These are phyloP conservation scores for Globisporangium echinulatum DNA, from an alignment of 352 stramenopile genomes.

Conservation along the genomic window DNA sequence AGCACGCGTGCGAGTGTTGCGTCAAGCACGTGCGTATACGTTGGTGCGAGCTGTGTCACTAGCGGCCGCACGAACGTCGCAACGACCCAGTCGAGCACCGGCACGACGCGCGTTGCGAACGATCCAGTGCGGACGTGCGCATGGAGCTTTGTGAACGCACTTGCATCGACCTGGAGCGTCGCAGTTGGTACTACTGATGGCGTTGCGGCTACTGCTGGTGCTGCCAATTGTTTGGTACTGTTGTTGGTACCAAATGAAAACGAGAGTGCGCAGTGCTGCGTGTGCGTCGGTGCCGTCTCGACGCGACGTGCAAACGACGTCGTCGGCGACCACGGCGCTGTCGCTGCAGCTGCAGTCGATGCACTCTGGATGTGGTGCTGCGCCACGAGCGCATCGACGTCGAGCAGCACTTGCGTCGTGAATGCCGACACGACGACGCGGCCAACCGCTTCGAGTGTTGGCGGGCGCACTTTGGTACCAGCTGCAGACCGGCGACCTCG, in stretches of 20 bases:
- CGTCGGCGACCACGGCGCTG: constrained; percentile 29
- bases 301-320: constrained; percentile 22
- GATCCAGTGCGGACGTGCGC: constrained; percentile 44
- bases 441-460: constrained; percentile 25
- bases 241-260: constrained; percentile 16
- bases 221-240: neutral
- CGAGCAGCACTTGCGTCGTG: constrained; percentile 42
- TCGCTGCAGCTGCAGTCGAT: constrained; percentile 21
- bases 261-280: constrained; percentile 24
- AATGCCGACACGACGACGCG: constrained; percentile 42
- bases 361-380: constrained; percentile 29
- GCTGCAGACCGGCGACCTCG: too few relatives aligned
- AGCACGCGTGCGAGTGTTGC: constrained; percentile 32
- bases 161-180: constrained; percentile 25
- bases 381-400: constrained; percentile 49
- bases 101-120: constrained; percentile 36
- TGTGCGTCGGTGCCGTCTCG: constrained; percentile 23
- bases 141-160: constrained; percentile 62
- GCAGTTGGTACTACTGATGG: neutral
- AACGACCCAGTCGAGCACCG: constrained; percentile 39
- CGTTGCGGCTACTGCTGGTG: constrained; percentile 1
- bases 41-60: constrained; percentile 43
- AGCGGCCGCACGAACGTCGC: constrained; percentile 26
- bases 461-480: neutral
- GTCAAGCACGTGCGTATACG: constrained; percentile 49